Conservation (phyloP, 371 early-diverging fungal genomes). For the Syncephalastrum monosporum region DNA sequence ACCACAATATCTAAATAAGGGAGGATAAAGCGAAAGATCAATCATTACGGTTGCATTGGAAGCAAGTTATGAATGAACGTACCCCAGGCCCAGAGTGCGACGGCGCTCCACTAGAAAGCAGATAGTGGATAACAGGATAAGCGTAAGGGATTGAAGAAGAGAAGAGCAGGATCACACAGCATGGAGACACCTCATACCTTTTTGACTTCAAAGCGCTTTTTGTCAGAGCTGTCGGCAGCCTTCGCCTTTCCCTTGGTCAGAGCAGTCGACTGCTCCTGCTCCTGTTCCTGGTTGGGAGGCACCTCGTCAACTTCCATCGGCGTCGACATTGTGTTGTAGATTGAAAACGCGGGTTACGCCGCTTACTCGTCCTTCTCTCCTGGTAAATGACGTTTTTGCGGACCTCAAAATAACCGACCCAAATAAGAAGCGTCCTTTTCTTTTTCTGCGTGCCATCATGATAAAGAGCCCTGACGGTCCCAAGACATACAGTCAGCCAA, state of each 20-base stretch:
- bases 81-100: slow-evolving; percentile 99
- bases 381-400: too few species aligned
- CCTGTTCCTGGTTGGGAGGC: slow-evolving; percentile 25
- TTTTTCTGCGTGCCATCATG: too few species aligned
- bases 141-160: slow-evolving; percentile 1
- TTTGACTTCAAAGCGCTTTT: slow-evolving; percentile 94
- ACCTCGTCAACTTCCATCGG: slow-evolving; percentile 50
- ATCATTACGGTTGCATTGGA: background rate
- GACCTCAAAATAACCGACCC: too few species aligned
- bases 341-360: background rate
- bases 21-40: background rate
- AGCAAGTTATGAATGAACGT: slow-evolving; percentile 14
- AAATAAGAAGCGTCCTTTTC: too few species aligned
- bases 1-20: slow-evolving; percentile 91
- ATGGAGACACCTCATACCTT: slow-evolving; percentile 59
- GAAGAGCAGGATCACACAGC: background rate
- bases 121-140: background rate
- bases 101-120: slow-evolving; percentile 89
- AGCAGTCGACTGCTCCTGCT: slow-evolving; percentile 13
- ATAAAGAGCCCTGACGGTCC: too few species aligned
- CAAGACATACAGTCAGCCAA: too few species aligned
- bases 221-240: slow-evolving; percentile 59
- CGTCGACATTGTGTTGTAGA: slow-evolving; percentile 25
- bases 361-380: too few species aligned
- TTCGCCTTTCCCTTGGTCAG: slow-evolving; percentile 49